These are phyloP conservation scores for Microdochium trichocladiopsis DNA, from an alignment of 2,329 filamentous ascomycete species.

Conservation along the genomic window DNA sequence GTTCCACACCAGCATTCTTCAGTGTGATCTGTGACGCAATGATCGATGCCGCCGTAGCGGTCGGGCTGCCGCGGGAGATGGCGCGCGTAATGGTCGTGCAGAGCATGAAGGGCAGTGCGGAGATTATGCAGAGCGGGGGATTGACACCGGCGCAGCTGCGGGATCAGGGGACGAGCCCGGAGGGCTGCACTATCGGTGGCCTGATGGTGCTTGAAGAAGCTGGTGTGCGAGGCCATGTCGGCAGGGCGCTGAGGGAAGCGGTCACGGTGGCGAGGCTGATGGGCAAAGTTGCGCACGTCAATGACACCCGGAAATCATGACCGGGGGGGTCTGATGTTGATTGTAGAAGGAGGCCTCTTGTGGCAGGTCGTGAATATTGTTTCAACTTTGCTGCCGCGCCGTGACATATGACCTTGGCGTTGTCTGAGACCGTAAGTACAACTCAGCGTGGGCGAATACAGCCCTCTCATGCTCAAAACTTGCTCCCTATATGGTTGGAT, in stretches of 20 bases:
- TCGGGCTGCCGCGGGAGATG: slow-evolving; percentile 47
- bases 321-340: too few relatives aligned
- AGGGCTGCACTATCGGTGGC: slow-evolving; percentile 54
- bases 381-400: too few relatives aligned
- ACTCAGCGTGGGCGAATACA: too few relatives aligned
- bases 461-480: too few relatives aligned
- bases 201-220: slow-evolving; percentile 53
- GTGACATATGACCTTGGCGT: too few relatives aligned
- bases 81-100: slow-evolving; percentile 54
- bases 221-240: slow-evolving; percentile 35
- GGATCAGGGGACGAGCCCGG: slow-evolving; percentile 52
- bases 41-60: slow-evolving; percentile 52
- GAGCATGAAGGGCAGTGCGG: slow-evolving; percentile 49
- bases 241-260: slow-evolving; percentile 35
- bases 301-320: slow-evolving; percentile 23
- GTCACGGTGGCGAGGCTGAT: slow-evolving; percentile 36
- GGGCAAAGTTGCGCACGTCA: slow-evolving; percentile 28
- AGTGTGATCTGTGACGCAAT: slow-evolving; percentile 51
- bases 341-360: too few relatives aligned
- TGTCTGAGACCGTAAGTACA: too few relatives aligned
- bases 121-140: slow-evolving; percentile 30
- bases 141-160: slow-evolving; percentile 39
- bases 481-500: too few relatives aligned
- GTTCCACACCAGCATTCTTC: slow-evolving; percentile 54
- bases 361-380: too few relatives aligned